Percentiles rank a stretch among this genome's conserved stretches.
These are phyloP conservation scores for Inga laurina DNA, from an alignment of 306 rosid species.

Conservation along the genomic window DNA sequence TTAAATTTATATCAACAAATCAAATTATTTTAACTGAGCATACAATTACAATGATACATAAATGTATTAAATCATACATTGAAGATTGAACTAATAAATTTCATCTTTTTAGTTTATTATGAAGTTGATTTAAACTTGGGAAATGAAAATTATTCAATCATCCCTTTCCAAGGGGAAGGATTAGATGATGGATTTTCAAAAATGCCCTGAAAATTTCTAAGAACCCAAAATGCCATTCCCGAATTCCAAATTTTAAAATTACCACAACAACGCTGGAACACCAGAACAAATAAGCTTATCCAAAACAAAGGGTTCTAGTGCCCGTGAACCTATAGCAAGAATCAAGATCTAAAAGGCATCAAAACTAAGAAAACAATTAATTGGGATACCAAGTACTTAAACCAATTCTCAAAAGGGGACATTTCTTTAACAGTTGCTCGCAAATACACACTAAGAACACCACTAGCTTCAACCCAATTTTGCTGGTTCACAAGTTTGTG, in stretches of 20 bases:
- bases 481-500: slow-evolving; percentile 49
- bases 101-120: neutral
- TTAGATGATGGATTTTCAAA: neutral
- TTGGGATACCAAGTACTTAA: neutral
- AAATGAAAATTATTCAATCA: neutral
- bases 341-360: neutral
- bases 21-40: neutral
- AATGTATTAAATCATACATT: neutral
- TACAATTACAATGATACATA: neutral
- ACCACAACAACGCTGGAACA: neutral
- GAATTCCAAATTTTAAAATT: neutral
- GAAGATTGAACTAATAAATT: neutral
- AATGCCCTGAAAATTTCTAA: neutral
- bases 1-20: no score
- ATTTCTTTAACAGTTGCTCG: slow-evolving; percentile 47
- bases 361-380: neutral
- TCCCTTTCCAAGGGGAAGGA: neutral
- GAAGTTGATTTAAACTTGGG: neutral
- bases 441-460: slow-evolving; percentile 63
- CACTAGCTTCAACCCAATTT: slow-evolving; percentile 64
- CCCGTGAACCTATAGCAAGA: neutral
- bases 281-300: neutral
- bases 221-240: neutral
- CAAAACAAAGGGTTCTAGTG: neutral
- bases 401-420: slow-evolving; percentile 44